Evolutionary conservation across 2,329 filamentous ascomycete genomes (phyloP).

Genomic region (Chaetoscypha palmicola): DNA sequence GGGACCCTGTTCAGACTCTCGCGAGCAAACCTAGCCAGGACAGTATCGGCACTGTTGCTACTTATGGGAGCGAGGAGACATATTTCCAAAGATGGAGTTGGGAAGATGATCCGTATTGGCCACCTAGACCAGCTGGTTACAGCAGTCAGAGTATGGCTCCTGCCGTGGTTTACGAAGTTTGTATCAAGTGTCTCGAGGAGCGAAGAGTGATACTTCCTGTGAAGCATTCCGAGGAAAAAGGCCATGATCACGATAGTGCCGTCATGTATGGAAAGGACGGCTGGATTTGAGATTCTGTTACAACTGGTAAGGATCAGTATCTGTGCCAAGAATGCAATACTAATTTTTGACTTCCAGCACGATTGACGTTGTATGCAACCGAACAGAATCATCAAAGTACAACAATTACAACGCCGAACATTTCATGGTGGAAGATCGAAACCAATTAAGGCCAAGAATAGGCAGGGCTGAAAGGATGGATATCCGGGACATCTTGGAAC

Average conservation of each 20-base stretch:
- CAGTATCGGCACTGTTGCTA: slow-evolving; percentile 7
- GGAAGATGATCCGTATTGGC: slow-evolving; percentile 11
- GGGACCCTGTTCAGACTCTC: not conserved
- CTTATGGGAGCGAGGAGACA: slow-evolving; percentile 8
- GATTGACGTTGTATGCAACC: too few relatives aligned
- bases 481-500: too few relatives aligned
- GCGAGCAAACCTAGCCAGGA: slow-evolving; percentile 8
- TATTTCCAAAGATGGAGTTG: slow-evolving; percentile 22
- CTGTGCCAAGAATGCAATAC: too few relatives aligned
- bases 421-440: too few relatives aligned
- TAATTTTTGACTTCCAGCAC: too few relatives aligned
- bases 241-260: not conserved
- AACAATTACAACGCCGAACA: too few relatives aligned
- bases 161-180: slow-evolving; percentile 16
- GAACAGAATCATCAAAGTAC: too few relatives aligned
- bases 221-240: not conserved
- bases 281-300: not conserved
- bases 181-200: slow-evolving; percentile 18
- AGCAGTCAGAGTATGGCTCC: not conserved
- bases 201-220: slow-evolving; percentile 11
- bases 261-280: not conserved
- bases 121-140: not conserved
- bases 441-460: too few relatives aligned
- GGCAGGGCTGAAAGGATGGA: too few relatives aligned
- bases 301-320: too few relatives aligned